These are phyloP conservation scores for Pythium pyrilobum DNA, from an alignment of 352 stramenopile species.

Conservation along the genomic window DNA sequence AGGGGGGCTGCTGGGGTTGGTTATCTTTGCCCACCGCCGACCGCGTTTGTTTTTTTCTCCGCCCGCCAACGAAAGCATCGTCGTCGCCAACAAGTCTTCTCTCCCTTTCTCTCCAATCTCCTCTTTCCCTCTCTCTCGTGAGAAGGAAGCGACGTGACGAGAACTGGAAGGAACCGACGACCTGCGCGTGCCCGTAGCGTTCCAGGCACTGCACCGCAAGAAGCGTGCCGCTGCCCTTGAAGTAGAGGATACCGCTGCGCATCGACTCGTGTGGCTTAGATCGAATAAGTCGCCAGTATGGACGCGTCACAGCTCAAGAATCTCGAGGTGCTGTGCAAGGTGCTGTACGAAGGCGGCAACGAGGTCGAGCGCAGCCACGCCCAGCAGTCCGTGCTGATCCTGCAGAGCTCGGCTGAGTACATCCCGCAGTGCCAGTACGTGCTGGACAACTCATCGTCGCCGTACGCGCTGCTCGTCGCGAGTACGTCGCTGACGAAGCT, in stretches of 20 bases:
- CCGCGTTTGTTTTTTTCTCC: constrained; percentile 1
- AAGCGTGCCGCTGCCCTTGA: neutral
- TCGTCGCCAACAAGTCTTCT: no score
- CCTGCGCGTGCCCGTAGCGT: no score
- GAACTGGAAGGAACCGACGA: no score
- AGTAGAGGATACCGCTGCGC: neutral
- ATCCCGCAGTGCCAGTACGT: constrained; percentile 99
- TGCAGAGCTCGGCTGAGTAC: constrained; percentile 93
- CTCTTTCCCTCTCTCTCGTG: no score
- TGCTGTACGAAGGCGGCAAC: constrained; percentile 75
- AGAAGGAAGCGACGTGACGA: no score
- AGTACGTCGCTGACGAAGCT: constrained; percentile 96
- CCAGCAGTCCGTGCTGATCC: constrained; percentile 77
- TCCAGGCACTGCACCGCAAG: no score
- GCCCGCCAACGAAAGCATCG: no score
- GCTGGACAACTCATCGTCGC: constrained; percentile 93
- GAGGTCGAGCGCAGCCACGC: constrained; percentile 67
- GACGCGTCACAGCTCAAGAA: constrained; percentile 73
- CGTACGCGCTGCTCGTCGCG: constrained; percentile 95
- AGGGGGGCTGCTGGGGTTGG: neutral
- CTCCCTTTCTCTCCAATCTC: no score
- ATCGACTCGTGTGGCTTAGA: neutral
- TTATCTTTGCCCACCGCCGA: neutral
- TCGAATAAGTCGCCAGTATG: no score
- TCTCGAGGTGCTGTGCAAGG: constrained; percentile 73